These are phyloP conservation scores for Pseudogymnoascus sp. DNA, from an alignment of 2,329 filamentous ascomycete species.

Conservation along the genomic window DNA sequence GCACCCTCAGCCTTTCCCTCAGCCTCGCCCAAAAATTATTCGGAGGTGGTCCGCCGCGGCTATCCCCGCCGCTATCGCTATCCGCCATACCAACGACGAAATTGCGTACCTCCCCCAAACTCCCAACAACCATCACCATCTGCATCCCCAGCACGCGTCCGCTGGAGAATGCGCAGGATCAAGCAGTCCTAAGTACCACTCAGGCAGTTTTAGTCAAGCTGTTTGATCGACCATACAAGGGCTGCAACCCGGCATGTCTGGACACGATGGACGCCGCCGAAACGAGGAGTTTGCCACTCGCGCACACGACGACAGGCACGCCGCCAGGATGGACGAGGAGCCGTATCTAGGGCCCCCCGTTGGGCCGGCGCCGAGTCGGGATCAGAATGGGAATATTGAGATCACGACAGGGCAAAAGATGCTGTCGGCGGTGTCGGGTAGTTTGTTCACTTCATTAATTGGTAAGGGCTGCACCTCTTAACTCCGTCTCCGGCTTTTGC, in stretches of 20 bases:
- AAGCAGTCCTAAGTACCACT: not conserved
- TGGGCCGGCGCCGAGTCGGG: not conserved
- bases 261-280: constrained; percentile 4
- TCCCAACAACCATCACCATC: not conserved
- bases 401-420: constrained; percentile 87
- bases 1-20: not conserved
- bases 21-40: constrained; percentile 1
- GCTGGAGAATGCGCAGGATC: not conserved
- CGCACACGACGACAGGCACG: not conserved
- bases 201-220: constrained; percentile 2
- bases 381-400: constrained; percentile 44
- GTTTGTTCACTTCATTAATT: constrained; percentile 79
- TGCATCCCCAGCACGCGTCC: not conserved
- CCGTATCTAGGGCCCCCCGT: not conserved
- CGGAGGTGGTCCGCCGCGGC: not conserved
- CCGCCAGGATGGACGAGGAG: not conserved
- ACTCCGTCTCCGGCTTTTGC: not conserved
- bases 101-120: not conserved
- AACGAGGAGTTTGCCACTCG: not conserved
- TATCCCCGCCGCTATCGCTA: not conserved
- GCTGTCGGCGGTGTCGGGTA: constrained; percentile 87
- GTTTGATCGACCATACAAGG: not conserved
- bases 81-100: not conserved
- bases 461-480: constrained; percentile 43
- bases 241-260: constrained; percentile 15